Conservation (phyloP, 139 green algal genomes). For the Chlorella sp. region DNA sequence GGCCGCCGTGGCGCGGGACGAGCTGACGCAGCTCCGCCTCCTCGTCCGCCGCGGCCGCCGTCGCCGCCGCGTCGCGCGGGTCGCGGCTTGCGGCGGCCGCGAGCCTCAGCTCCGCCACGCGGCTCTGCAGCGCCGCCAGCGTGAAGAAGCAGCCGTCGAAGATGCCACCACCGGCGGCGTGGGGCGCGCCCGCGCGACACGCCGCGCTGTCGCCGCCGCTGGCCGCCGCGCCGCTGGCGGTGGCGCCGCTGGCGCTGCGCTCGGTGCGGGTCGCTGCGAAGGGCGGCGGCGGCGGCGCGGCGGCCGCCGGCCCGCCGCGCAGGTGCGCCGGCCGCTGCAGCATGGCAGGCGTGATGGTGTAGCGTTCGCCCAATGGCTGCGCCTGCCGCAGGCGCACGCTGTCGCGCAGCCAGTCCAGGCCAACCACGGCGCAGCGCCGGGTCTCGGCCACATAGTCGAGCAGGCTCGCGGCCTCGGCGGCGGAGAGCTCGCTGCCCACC, state of each 20-base stretch:
- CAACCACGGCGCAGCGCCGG: conserved; percentile 25
- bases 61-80: too few species aligned
- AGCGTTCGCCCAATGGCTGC: conserved; percentile 15
- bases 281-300: too few species aligned
- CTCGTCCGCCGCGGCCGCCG: conserved; percentile 12
- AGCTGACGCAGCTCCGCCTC: neutral
- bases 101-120: neutral
- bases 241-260: too few species aligned
- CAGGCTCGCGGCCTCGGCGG: conserved; percentile 5
- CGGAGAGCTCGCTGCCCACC: conserved; percentile 9
- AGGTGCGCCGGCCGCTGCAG: too few species aligned
- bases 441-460: conserved; percentile 10
- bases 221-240: too few species aligned
- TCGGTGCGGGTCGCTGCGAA: too few species aligned
- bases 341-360: neutral
- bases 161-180: too few species aligned
- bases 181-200: too few species aligned
- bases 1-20: conserved; percentile 37
- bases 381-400: neutral
- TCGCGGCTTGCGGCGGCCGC: too few species aligned
- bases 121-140: conserved; percentile 31
- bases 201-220: too few species aligned
- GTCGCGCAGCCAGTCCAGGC: conserved; percentile 44
- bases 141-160: conserved; percentile 51
- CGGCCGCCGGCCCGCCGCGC: too few species aligned